Conservation (phyloP, 2,329 filamentous ascomycete species). For the Colletotrichum chlorophyti region DNA sequence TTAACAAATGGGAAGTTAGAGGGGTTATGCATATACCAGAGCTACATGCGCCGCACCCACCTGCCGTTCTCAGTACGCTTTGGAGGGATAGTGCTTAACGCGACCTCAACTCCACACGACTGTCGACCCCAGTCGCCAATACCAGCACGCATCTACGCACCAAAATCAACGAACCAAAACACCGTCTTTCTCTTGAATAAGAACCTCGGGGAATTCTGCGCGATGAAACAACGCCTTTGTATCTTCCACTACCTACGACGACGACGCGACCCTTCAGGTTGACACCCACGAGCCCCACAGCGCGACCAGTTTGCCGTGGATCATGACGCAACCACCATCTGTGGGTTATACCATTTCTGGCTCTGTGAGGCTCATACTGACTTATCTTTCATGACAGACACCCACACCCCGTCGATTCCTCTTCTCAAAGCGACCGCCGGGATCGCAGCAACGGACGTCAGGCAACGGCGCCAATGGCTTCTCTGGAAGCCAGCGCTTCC, state of each 20-base stretch:
- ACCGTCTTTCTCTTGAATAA: background rate
- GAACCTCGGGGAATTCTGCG: background rate
- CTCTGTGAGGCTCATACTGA: background rate
- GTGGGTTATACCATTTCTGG: background rate
- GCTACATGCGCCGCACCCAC: background rate
- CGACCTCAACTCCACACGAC: background rate
- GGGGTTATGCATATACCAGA: conserved; percentile 1
- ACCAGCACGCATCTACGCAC: background rate
- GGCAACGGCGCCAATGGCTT: conserved; percentile 22
- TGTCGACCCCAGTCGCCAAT: background rate
- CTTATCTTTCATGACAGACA: conserved; percentile 36
- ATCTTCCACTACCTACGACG: background rate
- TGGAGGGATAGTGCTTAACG: background rate
- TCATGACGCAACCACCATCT: conserved; percentile 29
- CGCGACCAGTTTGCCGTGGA: no score
- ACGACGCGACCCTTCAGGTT: conserved; percentile 22
- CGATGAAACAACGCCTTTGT: background rate
- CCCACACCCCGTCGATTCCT: conserved; percentile 47
- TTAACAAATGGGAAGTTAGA: no score
- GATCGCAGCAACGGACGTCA: conserved; percentile 40
- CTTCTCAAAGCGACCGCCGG: conserved; percentile 41
- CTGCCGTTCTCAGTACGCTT: background rate
- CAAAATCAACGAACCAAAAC: background rate
- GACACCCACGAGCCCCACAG: no score
- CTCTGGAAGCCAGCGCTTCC: conserved; percentile 38